Evolutionary conservation across 2,329 filamentous ascomycete genomes (phyloP).

Genomic region (Passalora sequoiae): DNA sequence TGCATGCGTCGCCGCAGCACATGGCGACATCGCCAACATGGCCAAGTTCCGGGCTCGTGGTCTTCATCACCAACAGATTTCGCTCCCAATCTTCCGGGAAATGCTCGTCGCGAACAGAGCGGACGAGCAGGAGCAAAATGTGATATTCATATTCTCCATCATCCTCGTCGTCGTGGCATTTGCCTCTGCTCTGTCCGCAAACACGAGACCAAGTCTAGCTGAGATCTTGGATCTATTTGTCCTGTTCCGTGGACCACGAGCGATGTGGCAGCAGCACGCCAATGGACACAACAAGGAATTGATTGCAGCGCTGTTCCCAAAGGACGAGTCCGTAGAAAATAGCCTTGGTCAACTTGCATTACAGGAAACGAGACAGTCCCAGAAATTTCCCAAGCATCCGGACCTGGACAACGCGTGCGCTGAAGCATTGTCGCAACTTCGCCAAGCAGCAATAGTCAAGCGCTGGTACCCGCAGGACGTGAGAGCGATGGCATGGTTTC

Average conservation of each 20-base stretch:
- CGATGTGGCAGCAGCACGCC: conserved; percentile 18
- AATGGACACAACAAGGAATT: conserved; percentile 12
- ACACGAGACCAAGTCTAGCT: conserved; percentile 20
- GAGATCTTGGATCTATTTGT: conserved; percentile 26
- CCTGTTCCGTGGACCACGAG: conserved; percentile 22
- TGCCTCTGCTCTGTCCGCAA: conserved; percentile 21
- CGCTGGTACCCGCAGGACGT: conserved; percentile 13
- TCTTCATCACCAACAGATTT: conserved; percentile 27
- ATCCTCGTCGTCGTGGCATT: conserved; percentile 27
- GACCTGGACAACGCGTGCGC: conserved; percentile 7
- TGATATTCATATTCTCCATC: conserved; percentile 24
- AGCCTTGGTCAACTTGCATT: neutral
- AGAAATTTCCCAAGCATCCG: neutral
- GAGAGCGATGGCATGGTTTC: conserved; percentile 23
- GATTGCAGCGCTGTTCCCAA: conserved; percentile 14
- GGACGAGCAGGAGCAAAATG: conserved; percentile 14
- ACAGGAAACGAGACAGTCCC: neutral
- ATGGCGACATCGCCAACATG: conserved; percentile 8
- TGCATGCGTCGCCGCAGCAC: conserved; percentile 12
- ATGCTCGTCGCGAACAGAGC: conserved; percentile 13
- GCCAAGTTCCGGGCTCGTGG: conserved; percentile 24
- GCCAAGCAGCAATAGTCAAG: conserved; percentile 7
- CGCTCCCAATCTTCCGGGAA: conserved; percentile 24
- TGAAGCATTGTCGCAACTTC: conserved; percentile 11
- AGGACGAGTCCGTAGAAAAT: neutral